Percentiles rank a stretch among this genome's conserved stretches.
phyloP scores from a whole-genome alignment of 306 rosid species.

The Luffa acutangula region DNA sequence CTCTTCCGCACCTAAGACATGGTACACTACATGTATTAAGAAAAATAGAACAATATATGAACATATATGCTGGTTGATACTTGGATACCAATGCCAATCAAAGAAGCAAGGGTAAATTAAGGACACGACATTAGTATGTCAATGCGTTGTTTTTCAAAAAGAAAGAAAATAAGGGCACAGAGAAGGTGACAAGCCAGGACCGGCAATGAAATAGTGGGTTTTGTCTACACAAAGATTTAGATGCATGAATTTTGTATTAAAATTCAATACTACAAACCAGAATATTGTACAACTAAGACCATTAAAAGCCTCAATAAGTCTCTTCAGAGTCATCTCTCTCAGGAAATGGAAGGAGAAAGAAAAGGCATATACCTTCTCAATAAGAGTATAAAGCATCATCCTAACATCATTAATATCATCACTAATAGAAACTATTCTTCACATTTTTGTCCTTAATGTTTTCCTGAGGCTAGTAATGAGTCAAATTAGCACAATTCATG shows the following conservation, averaged over 20 bases:
- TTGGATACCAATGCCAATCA: background rate
- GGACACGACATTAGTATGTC: background rate
- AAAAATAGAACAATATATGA: background rate
- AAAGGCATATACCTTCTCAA: no score
- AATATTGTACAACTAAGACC: background rate
- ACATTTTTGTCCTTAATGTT: no score
- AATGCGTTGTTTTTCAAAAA: background rate
- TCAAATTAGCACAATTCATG: no score
- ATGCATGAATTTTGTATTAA: background rate
- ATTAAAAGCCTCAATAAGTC: background rate
- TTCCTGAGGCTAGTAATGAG: no score
- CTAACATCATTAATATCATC: no score
- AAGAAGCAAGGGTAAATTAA: background rate
- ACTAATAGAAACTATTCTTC: no score
- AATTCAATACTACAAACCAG: background rate
- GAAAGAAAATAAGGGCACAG: background rate
- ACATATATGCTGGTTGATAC: background rate
- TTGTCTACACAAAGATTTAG: background rate
- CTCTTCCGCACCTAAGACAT: slow-evolving; percentile 79
- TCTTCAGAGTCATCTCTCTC: background rate
- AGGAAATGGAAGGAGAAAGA: background rate
- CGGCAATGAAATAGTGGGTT: background rate
- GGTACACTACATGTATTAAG: background rate
- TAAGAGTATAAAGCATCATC: no score
- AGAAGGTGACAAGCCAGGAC: background rate